These are phyloP conservation scores for Leishmania tropica DNA, from an alignment of 208 protist genomes.

Conservation along the genomic window DNA sequence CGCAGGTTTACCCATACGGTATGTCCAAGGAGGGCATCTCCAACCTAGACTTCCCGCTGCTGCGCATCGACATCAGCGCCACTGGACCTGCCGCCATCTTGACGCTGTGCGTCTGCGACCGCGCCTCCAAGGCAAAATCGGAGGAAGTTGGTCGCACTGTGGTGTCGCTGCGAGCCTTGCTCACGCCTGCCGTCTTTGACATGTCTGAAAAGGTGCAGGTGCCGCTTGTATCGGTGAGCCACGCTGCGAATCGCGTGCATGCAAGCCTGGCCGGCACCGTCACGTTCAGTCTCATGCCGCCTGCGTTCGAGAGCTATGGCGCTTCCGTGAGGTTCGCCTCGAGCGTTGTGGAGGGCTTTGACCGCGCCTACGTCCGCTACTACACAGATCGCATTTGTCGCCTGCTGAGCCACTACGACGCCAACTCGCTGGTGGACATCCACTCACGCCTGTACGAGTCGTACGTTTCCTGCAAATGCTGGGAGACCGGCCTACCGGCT, in stretches of 20 bases:
- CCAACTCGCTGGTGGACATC: conserved; percentile 62
- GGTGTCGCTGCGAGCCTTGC: conserved; percentile 73
- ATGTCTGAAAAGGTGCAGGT: conserved; percentile 69
- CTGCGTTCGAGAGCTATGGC: conserved; percentile 66
- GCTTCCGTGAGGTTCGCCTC: conserved; percentile 40
- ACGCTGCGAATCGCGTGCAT: conserved; percentile 44
- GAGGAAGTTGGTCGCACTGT: conserved; percentile 46
- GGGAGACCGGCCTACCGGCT: conserved; percentile 47
- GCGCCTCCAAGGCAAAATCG: conserved; percentile 28
- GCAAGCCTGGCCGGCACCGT: conserved; percentile 60
- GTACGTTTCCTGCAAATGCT: conserved; percentile 47
- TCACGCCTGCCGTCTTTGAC: conserved; percentile 69
- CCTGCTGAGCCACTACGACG: conserved; percentile 71
- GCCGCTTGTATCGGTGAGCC: conserved; percentile 61
- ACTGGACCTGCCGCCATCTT: conserved; percentile 26
- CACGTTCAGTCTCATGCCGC: conserved; percentile 58
- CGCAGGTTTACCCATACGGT: conserved; percentile 36
- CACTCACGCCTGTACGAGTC: conserved; percentile 69
- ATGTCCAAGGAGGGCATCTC: conserved; percentile 32
- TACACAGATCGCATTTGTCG: conserved; percentile 63
- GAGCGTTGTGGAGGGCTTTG: conserved; percentile 36
- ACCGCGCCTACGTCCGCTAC: conserved; percentile 69
- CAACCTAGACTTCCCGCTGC: conserved; percentile 42
- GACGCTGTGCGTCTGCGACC: conserved; percentile 44
- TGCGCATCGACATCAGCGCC: conserved; percentile 59